Conservation (phyloP, 1,284 basidiomycete species). For the Ceratobasidium sp. region DNA sequence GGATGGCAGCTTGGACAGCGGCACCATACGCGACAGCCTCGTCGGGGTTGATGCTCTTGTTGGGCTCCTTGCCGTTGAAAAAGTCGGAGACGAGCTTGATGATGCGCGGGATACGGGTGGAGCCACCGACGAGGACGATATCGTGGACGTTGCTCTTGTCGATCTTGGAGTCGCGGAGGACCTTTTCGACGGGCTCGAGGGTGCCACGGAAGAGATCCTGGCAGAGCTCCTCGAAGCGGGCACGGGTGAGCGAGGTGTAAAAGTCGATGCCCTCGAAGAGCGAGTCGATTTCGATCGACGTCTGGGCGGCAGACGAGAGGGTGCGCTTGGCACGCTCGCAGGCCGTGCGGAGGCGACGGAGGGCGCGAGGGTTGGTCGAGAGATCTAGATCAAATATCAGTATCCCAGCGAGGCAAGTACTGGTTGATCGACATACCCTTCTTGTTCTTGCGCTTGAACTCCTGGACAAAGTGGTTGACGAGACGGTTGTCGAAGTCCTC, state of each 20-base stretch:
- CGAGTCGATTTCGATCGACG: conserved; percentile 72
- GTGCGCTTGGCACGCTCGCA: conserved; percentile 74
- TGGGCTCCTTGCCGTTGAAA: conserved; percentile 71
- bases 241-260: conserved; percentile 72
- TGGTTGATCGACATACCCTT: conserved; percentile 56
- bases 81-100: conserved; percentile 72
- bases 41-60: conserved; percentile 99
- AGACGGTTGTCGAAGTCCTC: conserved; percentile 74
- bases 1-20: conserved; percentile 95
- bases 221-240: conserved; percentile 72
- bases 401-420: background rate
- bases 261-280: conserved; percentile 73
- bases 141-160: conserved; percentile 68
- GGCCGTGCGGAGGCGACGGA: conserved; percentile 69
- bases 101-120: conserved; percentile 71
- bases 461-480: conserved; percentile 73
- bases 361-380: conserved; percentile 66
- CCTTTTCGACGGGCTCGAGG: conserved; percentile 73
- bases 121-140: conserved; percentile 72
- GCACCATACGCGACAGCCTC: conserved; percentile 97
- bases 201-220: conserved; percentile 70
- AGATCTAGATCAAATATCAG: conserved; percentile 56
- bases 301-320: conserved; percentile 70
- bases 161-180: conserved; percentile 71
- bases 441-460: conserved; percentile 80